Conservation (phyloP, 306 rosid genomes). For the Prunus padus region DNA sequence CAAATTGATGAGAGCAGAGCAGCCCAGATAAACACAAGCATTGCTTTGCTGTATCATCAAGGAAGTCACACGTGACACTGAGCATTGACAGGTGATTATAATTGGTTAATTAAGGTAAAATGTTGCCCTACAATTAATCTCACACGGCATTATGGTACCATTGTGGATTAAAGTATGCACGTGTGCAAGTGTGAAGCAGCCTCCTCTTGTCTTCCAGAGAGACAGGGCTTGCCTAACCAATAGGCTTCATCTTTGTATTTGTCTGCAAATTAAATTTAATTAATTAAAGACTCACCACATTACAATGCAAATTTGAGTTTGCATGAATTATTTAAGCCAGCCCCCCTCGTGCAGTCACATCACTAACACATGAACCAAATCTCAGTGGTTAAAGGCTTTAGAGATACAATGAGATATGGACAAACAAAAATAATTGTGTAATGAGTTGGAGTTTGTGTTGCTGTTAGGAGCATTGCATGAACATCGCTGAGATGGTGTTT, state of each 20-base stretch:
- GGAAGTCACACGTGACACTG: neutral
- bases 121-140: neutral
- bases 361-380: constrained; percentile 14
- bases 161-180: neutral
- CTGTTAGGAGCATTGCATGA: constrained; percentile 32
- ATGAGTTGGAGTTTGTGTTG: constrained; percentile 32
- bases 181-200: constrained; percentile 10
- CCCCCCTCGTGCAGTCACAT: constrained; percentile 19
- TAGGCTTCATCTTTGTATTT: neutral
- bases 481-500: constrained; percentile 28
- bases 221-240: neutral
- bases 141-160: neutral
- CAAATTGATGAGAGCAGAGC: neutral
- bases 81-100: neutral
- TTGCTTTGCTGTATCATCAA: neutral
- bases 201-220: constrained; percentile 9
- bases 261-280: neutral
- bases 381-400: neutral
- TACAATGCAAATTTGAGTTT: neutral
- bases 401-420: constrained; percentile 11
- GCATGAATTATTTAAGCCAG: neutral
- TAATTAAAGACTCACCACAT: neutral
- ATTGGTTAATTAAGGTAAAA: neutral
- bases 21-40: neutral
- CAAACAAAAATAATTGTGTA: constrained; percentile 11